Conservation (phyloP, 192 early-diverging fungal genomes). For the Pecoramyces ruminantium region DNA sequence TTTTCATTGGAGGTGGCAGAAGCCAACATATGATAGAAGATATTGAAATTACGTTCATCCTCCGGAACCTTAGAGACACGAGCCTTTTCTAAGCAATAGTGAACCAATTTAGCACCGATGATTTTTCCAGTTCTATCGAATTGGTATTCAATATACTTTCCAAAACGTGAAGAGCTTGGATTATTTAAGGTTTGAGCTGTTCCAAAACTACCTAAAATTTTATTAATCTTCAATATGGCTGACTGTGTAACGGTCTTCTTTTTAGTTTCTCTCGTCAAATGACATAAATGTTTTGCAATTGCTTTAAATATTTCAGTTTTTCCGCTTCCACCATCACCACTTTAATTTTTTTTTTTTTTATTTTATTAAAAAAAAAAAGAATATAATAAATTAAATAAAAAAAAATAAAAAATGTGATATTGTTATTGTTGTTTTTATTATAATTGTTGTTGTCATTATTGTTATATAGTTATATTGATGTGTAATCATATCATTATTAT, state of each 20-base stretch:
- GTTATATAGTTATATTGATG: too few relatives aligned
- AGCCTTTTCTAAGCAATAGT: constrained; percentile 71
- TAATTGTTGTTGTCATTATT: too few relatives aligned
- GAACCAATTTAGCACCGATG: constrained; percentile 60
- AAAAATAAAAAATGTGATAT: constrained; percentile 9
- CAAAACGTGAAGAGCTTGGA: constrained; percentile 68
- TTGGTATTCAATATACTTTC: constrained; percentile 72
- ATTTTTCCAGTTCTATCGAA: constrained; percentile 83
- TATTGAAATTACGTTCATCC: constrained; percentile 73
- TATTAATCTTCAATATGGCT: constrained; percentile 38
- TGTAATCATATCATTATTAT: too few relatives aligned
- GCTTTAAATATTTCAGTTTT: neutral
- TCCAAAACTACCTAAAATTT: constrained; percentile 74
- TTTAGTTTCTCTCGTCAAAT: neutral
- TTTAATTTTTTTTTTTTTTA: neutral
- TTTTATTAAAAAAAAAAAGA: neutral
- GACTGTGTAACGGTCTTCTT: neutral
- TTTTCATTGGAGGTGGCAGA: constrained; percentile 65
- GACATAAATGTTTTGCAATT: neutral
- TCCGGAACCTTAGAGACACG: constrained; percentile 32
- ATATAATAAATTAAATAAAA: too few relatives aligned
- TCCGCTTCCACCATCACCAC: neutral
- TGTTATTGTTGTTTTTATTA: too few relatives aligned
- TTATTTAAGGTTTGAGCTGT: constrained; percentile 61
- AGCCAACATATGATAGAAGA: constrained; percentile 85